phyloP scores from a whole-genome alignment of 805 yeast species.

The Vanderwaltozyma verrucispora region DNA sequence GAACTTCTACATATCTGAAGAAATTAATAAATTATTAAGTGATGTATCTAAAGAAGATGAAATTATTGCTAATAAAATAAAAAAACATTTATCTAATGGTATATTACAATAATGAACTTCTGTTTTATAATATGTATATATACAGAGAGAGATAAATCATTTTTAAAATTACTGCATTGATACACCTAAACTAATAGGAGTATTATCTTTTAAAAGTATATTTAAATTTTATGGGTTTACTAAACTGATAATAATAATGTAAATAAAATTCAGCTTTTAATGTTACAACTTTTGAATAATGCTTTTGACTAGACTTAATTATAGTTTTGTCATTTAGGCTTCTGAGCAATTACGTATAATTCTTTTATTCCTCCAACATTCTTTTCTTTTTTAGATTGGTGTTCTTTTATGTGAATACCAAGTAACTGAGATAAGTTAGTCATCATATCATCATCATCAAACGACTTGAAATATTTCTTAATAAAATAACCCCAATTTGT shows the following conservation, averaged over 20 bases:
- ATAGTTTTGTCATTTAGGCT: too few species aligned
- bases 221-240: too few species aligned
- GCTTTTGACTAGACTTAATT: too few species aligned
- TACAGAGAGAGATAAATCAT: too few species aligned
- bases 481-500: slow-evolving; percentile 13
- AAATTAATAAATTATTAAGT: slow-evolving; percentile 32
- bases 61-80: slow-evolving; percentile 26
- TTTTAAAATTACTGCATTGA: too few species aligned
- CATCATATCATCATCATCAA: slow-evolving; percentile 4
- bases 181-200: too few species aligned
- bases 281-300: too few species aligned
- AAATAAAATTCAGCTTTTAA: too few species aligned
- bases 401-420: slow-evolving; percentile 20
- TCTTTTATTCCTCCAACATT: slow-evolving; percentile 21
- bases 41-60: slow-evolving; percentile 36
- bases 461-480: slow-evolving; percentile 6
- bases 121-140: too few species aligned
- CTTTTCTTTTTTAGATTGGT: slow-evolving; percentile 19
- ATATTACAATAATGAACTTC: not conserved
- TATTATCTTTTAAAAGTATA: too few species aligned
- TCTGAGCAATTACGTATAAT: slow-evolving; percentile 21
- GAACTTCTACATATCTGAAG: slow-evolving; percentile 37
- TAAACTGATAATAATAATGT: too few species aligned
- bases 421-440: slow-evolving; percentile 15
- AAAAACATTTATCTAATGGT: not conserved